Evolutionary conservation across 2,329 filamentous ascomycete species (phyloP).

Genomic region (Orbilia oligospora): DNA sequence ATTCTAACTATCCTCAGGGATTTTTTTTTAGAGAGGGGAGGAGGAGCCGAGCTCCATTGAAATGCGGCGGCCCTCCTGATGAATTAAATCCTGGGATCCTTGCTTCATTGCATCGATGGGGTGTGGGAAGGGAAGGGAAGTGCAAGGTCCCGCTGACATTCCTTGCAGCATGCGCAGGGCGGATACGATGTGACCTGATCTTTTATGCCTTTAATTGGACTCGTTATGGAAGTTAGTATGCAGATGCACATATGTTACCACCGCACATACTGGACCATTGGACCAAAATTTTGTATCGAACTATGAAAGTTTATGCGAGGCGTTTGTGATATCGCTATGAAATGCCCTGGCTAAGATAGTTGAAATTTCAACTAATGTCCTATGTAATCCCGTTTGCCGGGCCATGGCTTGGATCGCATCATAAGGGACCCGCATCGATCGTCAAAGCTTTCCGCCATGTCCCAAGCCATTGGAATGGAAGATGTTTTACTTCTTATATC

Average conservation of each 20-base stretch:
- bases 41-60: conserved; percentile 33
- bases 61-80: conserved; percentile 3
- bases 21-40: background rate
- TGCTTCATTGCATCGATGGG: conserved; percentile 18
- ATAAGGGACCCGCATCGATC: conserved; percentile 13
- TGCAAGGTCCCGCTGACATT: conserved; percentile 38
- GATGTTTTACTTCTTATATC: conserved; percentile 59
- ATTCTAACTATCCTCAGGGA: conserved; percentile 27
- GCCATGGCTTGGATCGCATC: conserved; percentile 31
- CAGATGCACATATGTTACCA: no score
- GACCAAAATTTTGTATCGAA: background rate
- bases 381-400: conserved; percentile 29
- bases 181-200: conserved; percentile 32
- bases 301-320: conserved; percentile 3
- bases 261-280: no score
- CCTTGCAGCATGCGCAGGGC: conserved; percentile 27
- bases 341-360: background rate
- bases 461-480: conserved; percentile 57
- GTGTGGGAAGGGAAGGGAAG: no score
- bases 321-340: conserved; percentile 20
- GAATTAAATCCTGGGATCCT: conserved; percentile 42
- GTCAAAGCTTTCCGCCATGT: conserved; percentile 52
- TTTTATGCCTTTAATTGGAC: background rate
- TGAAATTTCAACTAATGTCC: background rate
- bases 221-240: background rate